phyloP scores from a whole-genome alignment of 208 protist species.

The Zelonia costaricensis region DNA sequence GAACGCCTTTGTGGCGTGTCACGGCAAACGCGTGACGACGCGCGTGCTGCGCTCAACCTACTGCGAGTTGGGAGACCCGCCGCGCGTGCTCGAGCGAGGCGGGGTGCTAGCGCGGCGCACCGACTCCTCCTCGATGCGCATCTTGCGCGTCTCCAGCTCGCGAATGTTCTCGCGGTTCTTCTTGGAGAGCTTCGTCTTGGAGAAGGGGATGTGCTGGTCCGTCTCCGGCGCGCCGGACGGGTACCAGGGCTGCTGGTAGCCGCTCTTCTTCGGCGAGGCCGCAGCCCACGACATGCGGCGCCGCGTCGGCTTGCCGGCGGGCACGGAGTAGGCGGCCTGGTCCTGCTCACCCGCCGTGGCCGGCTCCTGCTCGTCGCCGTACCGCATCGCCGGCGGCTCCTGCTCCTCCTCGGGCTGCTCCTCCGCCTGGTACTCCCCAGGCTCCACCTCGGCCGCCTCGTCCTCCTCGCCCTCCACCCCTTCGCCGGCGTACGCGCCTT shows the following conservation, averaged over 20 bases:
- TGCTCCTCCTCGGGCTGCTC: constrained; percentile 21
- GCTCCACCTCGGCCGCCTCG: constrained; percentile 13
- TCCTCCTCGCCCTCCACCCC: constrained; percentile 9
- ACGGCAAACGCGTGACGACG: too few species aligned
- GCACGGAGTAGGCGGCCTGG: constrained; percentile 10
- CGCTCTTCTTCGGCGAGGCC: not conserved
- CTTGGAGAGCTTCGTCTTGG: constrained; percentile 61
- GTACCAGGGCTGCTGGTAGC: constrained; percentile 72
- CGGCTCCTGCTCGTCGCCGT: constrained; percentile 19
- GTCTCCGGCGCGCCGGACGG: constrained; percentile 40
- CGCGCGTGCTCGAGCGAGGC: constrained; percentile 27
- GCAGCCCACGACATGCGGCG: constrained; percentile 18
- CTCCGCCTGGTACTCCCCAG: constrained; percentile 7
- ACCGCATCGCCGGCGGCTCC: constrained; percentile 4
- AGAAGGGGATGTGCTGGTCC: constrained; percentile 69
- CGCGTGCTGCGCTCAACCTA: too few species aligned
- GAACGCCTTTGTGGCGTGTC: too few species aligned
- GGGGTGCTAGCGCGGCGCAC: constrained; percentile 42
- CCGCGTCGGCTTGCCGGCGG: not conserved
- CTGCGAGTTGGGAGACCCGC: constrained; percentile 22
- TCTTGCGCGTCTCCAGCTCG: constrained; percentile 60
- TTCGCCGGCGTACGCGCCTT: constrained; percentile 6
- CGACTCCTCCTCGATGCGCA: constrained; percentile 49
- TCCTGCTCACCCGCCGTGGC: constrained; percentile 8
- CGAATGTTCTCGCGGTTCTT: constrained; percentile 69